Percentiles rank a stretch among this genome's conserved stretches.
These are phyloP conservation scores for Hortaea sp. DNA, from an alignment of 2,329 filamentous ascomycete species.

Conservation along the genomic window DNA sequence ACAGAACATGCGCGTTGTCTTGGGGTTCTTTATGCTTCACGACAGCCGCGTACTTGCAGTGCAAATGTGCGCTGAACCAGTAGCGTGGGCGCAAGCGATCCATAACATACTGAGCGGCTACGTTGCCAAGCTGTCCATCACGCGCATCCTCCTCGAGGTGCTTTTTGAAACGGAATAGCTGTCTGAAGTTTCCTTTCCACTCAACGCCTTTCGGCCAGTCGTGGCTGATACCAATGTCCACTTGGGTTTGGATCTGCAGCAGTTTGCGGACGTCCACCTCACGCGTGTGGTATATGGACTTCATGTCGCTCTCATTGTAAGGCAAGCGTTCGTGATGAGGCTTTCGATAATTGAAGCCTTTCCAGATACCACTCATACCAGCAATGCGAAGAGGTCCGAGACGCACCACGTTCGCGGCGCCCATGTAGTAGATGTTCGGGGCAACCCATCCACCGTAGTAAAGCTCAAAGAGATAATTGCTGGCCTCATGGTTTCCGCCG, in stretches of 20 bases:
- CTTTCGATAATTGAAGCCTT: constrained; percentile 76
- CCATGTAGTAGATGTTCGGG: constrained; percentile 94
- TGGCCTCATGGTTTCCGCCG: constrained; percentile 90
- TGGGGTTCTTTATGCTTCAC: constrained; percentile 34
- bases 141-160: constrained; percentile 67
- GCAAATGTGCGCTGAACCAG: constrained; percentile 88
- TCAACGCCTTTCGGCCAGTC: constrained; percentile 90
- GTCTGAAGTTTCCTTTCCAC: constrained; percentile 58
- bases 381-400: constrained; percentile 80
- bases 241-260: constrained; percentile 70
- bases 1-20: neutral
- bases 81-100: constrained; percentile 69
- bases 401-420: constrained; percentile 78
- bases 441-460: constrained; percentile 97
- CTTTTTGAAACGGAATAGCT: constrained; percentile 63
- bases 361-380: constrained; percentile 90
- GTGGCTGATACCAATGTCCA: constrained; percentile 86
- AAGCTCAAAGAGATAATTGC: constrained; percentile 80
- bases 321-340: constrained; percentile 78
- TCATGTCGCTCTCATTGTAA: constrained; percentile 66
- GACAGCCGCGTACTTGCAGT: constrained; percentile 71
- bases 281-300: constrained; percentile 78
- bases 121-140: constrained; percentile 66
- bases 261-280: constrained; percentile 88
- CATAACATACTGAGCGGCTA: constrained; percentile 70